Base-by-base conservation (phyloP, 2,329 filamentous ascomycete species). In the Phaeoacremonium minimum region DNA sequence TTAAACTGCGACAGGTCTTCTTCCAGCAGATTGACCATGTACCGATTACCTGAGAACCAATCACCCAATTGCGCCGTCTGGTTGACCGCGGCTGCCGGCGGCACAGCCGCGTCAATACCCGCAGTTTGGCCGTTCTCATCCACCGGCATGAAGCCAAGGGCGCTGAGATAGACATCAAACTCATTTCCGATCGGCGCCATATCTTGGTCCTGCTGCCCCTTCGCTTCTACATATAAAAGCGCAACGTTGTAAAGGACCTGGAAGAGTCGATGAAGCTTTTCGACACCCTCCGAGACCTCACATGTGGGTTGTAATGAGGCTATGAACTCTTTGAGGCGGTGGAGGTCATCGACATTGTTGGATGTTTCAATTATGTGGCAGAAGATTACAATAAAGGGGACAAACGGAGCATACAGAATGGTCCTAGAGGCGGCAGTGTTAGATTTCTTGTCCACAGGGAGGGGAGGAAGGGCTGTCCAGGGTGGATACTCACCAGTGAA, bases 1-100 rank as follows among this genome's bases (percentile, higher is more conserved):
- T 51, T 46, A 35, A 72, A 67, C 18, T 66, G 61, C 35, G 66
- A 67, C 38, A 73, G 43, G 30, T 83, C 79, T 40, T 82, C 75
- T 50, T 85, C 80, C 51, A 84, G 54, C 38, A 84, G 50, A 0
- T 76, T 77, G 63, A 84, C 71, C 62, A 85, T 75, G 47, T 82
- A 79, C 37, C 73, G 68, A 41, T 77, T 83, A 2, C 79, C 77
- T 4, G 75, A 77, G 46, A 82, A 83, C 80, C 80, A 84, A 43
- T 81, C 78, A 3, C 75, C 74, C 41, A 83, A 56, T 31, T 78
- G 71, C 19, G 68, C 58, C 16, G 60, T 53, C 41, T 61, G 52
- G 39, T 50, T 41, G 28, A 43, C 20, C 18, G 38, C 36, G 18
- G 38, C 31, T 7, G 39, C 15, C 7, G 28, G 32, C 15, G 22